phyloP scores from a whole-genome alignment of 495 filamentous ascomycete species.

The Lineolata rhizophorae region DNA sequence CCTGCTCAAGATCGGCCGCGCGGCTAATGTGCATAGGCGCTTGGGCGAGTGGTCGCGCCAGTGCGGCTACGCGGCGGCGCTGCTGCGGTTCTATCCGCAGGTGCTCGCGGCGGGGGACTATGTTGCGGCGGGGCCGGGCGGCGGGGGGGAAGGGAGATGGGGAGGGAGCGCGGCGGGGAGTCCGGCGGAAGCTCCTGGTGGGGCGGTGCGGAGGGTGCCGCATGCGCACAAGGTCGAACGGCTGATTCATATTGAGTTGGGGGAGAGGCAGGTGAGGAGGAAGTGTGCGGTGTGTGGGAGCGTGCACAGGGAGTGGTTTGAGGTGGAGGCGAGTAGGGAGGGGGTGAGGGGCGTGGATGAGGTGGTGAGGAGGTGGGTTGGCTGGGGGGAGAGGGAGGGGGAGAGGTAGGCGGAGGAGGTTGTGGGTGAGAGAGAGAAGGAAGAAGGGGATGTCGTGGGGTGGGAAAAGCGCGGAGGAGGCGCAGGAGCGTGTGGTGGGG shows the following conservation, averaged over 20 bases:
- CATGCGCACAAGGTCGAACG: slow-evolving; percentile 77
- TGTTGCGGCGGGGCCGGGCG: no score
- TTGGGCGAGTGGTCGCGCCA: slow-evolving; percentile 84
- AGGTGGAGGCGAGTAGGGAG: slow-evolving; percentile 51
- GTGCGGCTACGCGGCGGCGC: slow-evolving; percentile 66
- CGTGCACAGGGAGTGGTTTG: slow-evolving; percentile 92
- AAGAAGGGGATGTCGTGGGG: no score
- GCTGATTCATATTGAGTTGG: slow-evolving; percentile 76
- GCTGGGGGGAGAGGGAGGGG: slow-evolving; percentile 60
- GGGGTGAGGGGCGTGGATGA: slow-evolving; percentile 62
- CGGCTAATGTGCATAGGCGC: slow-evolving; percentile 74
- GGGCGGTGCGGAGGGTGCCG: slow-evolving; percentile 37
- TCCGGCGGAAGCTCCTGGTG: no score
- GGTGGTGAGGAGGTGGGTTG: slow-evolving; percentile 65
- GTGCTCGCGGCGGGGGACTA: no score
- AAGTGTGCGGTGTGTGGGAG: slow-evolving; percentile 62
- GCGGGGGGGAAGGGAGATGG: no score
- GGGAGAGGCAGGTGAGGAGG: slow-evolving; percentile 39
- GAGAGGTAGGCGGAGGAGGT: no score
- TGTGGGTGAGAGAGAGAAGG: no score
- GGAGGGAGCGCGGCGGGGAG: no score
- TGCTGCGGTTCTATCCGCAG: slow-evolving; percentile 75
- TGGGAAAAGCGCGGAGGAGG: no score
- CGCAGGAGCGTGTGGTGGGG: no score
- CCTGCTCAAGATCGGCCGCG: slow-evolving; percentile 79